A percentile compares a stretch with the other conserved stretches of the same genome.
Conservation (phyloP, 2,329 filamentous ascomycete genomes). For the Cordyceps cateniannulata region DNA sequence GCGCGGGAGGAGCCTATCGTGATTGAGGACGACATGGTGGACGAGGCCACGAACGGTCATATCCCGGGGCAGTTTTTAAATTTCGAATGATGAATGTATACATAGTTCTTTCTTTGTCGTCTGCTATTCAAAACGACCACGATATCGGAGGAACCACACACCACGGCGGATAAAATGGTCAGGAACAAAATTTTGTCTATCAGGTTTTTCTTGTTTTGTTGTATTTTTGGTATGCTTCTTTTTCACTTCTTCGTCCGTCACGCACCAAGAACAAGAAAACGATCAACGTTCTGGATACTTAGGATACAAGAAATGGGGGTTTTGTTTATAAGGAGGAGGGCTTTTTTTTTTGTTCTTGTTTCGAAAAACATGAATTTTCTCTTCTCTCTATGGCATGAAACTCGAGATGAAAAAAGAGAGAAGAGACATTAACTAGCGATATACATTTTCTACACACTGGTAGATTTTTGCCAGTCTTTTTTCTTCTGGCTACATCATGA, state of each 20-base stretch:
- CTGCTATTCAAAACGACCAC: not conserved
- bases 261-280: not conserved
- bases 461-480: not conserved
- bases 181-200: not conserved
- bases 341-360: not conserved
- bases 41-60: slow-evolving; percentile 12
- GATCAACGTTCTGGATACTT: slow-evolving; percentile 3
- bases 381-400: not conserved
- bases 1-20: not conserved
- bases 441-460: not conserved
- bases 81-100: slow-evolving; percentile 3
- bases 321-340: not conserved
- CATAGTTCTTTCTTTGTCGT: not conserved
- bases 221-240: not conserved
- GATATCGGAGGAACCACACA: not conserved
- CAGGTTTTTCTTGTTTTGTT: not conserved
- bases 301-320: not conserved
- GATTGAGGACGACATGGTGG: not conserved
- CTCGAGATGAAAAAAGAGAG: too few relatives aligned
- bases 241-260: not conserved
- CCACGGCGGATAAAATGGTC: not conserved
- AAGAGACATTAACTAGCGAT: not conserved
- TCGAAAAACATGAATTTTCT: not conserved
- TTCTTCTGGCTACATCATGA: not conserved
- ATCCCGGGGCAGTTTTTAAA: slow-evolving; percentile 9